Evolutionary conservation across 306 rosid species (phyloP), one percentile per base, ranked within the genome.

Genomic region (Sophora flavescens): DNA sequence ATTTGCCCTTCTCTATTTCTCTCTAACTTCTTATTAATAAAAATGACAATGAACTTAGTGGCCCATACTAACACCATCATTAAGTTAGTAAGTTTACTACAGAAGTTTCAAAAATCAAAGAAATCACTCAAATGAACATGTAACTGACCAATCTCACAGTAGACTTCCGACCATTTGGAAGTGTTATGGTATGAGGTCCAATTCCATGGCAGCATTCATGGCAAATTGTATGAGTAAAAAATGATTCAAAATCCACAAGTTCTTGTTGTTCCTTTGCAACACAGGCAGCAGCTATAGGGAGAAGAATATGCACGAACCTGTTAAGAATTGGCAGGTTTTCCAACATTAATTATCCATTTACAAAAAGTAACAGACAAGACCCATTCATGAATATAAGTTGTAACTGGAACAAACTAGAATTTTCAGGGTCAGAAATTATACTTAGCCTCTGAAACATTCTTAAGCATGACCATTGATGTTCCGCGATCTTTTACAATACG

Each of bases 181-280:
- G 97, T 69, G 78, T 84, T 76, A 95, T 95, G 72, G 86, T 79
- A 88, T 92, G 97, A 70, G 98, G 98, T 79, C 98, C 97, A 63
- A 95, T 95, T 79, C 98, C 98, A 68, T 95, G 98, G 91, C 97
- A 92, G 87, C 98, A 95, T 85, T 95, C 98, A 33, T 95, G 98
- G 86, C 97, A 95, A 84, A 92, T 88, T 66, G 97, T 89, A 80
- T 90, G 96, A 70, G 98, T 92, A 78, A 95, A 95, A 89, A 92
- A 95, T 3, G 98, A 95, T 5, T 90, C 93, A 87, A 95, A 95
- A 84, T 95, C 97, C 63, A 92, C 96, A 64, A 80, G 87, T 68
- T 84, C 87, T 78, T 86, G 92, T 73, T 90, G 98, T 57, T 95
- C 96, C 70, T 63, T 79, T 30, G 83, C 81, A 80, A 95, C 74